Evolutionary conservation across 495 filamentous ascomycete genomes (phyloP).

Genomic region (Beverwykella pulmonaria): DNA sequence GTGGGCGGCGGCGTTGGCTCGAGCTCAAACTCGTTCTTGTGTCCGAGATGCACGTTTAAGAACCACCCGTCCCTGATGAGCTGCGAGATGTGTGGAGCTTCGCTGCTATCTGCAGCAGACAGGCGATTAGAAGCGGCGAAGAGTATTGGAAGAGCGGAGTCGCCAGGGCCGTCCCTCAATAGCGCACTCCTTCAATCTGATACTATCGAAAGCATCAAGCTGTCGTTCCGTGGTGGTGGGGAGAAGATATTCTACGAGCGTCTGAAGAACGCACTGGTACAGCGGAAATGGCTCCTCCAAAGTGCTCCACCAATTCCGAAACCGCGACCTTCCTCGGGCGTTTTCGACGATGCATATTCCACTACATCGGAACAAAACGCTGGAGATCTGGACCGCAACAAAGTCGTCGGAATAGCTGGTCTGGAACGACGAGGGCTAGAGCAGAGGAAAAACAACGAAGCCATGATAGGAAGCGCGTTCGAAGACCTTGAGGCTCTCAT

Average conservation of each 20-base stretch:
- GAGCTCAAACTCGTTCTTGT: slow-evolving; percentile 54
- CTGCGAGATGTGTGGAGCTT: slow-evolving; percentile 90
- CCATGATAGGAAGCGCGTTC: slow-evolving; percentile 91
- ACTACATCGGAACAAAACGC: not conserved
- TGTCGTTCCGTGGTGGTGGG: slow-evolving; percentile 88
- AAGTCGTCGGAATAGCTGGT: slow-evolving; percentile 86
- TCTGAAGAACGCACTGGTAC: slow-evolving; percentile 81
- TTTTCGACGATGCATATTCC: slow-evolving; percentile 23
- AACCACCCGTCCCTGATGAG: slow-evolving; percentile 86
- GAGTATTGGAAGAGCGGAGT: slow-evolving; percentile 59
- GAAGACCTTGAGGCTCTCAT: slow-evolving; percentile 96
- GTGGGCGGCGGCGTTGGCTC: not conserved
- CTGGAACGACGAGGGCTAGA: slow-evolving; percentile 82
- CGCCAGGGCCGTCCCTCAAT: slow-evolving; percentile 68
- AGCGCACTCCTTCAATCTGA: slow-evolving; percentile 53
- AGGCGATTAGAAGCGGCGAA: slow-evolving; percentile 50
- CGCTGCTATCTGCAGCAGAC: slow-evolving; percentile 60
- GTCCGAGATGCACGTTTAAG: slow-evolving; percentile 88
- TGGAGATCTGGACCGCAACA: slow-evolving; percentile 50
- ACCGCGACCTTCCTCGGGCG: slow-evolving; percentile 46
- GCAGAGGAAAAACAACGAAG: slow-evolving; percentile 84
- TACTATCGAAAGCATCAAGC: slow-evolving; percentile 74
- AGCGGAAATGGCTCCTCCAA: slow-evolving; percentile 94
- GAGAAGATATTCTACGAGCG: slow-evolving; percentile 89
- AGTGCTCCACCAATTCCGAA: slow-evolving; percentile 87